Conservation (phyloP, 2,329 filamentous ascomycete genomes). For the Aspergillus fumigatus region DNA sequence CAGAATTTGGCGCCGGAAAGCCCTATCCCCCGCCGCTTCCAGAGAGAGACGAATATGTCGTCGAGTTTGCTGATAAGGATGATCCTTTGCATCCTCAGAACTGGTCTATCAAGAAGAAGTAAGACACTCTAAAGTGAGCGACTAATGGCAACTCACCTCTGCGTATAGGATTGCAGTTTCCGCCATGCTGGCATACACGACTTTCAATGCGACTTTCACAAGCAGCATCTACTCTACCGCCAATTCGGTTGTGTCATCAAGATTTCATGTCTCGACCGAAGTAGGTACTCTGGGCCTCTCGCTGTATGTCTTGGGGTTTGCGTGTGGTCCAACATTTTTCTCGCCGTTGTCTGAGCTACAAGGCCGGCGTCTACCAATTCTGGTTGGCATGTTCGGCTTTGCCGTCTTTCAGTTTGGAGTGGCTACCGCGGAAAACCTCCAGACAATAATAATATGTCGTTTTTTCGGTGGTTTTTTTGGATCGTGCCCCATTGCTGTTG, state of each 20-base stretch:
- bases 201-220: conserved; percentile 51
- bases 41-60: conserved; percentile 56
- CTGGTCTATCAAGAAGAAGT: conserved; percentile 77
- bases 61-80: conserved; percentile 74
- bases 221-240: conserved; percentile 68
- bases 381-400: conserved; percentile 36
- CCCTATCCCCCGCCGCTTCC: conserved; percentile 53
- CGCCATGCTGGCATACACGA: conserved; percentile 44
- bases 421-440: conserved; percentile 34
- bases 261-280: conserved; percentile 54
- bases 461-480: conserved; percentile 52
- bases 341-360: conserved; percentile 57
- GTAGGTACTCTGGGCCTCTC: conserved; percentile 40
- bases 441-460: conserved; percentile 38
- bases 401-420: conserved; percentile 41
- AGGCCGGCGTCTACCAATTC: conserved; percentile 50
- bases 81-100: conserved; percentile 86
- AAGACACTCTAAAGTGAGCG: conserved; percentile 24
- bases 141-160: background rate
- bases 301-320: conserved; percentile 45
- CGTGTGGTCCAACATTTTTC: conserved; percentile 53
- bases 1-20: conserved; percentile 50
- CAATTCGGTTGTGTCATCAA: conserved; percentile 50
- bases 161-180: conserved; percentile 20
- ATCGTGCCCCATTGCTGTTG: conserved; percentile 49